Base-by-base conservation (phyloP, 805 yeast genomes). In the Candida yuanshanica region DNA sequence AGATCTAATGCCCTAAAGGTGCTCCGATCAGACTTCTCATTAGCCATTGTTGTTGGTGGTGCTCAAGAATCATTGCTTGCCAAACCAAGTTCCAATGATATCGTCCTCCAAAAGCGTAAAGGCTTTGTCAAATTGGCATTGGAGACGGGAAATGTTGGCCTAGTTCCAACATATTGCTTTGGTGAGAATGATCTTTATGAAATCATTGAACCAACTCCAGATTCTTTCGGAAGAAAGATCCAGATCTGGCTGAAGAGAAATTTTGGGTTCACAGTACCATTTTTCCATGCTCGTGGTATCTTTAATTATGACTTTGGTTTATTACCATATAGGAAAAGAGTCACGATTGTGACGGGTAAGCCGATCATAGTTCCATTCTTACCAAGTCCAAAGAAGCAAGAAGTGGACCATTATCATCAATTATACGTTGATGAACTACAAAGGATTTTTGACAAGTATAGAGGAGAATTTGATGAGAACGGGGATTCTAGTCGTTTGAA, bases 21-120 rank as follows among this genome's bases (percentile, higher is more conserved):
- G 21, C 69, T 93, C 36, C 59, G 63, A 37, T 74, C 78, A 43
- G 78, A 82, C 48, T 81, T 77, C 51, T 84, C 95, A 2, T 83
- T 90, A 11, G 84, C 91, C 47, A 81, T 93, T 43, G 98, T 93
- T 1, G 81, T 93, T 20, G 99, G 99, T 2, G 99, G 99, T 0
- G 98, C 98, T 0, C 84, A 88, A 45, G 99, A 93, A 55, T 79
- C 95, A 1, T 66, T 93, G 27, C 59, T 86, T 21, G 77, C 86
- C 6, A 67, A 69, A 40, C 80, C 83, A 0, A 77, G 78, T 8
- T 57, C 63, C 1, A 74, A 78, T 49, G 83, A 83, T 43, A 64
- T 93, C 36, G 86, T 93, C 0, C 64, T 93, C 33, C 72, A 79
- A 32, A 81, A 78, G 47, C 72, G 99, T 31, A 84, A 81, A 54